Base-by-base conservation (phyloP, 306 rosid species). In the Begonia peltatifolia region DNA sequence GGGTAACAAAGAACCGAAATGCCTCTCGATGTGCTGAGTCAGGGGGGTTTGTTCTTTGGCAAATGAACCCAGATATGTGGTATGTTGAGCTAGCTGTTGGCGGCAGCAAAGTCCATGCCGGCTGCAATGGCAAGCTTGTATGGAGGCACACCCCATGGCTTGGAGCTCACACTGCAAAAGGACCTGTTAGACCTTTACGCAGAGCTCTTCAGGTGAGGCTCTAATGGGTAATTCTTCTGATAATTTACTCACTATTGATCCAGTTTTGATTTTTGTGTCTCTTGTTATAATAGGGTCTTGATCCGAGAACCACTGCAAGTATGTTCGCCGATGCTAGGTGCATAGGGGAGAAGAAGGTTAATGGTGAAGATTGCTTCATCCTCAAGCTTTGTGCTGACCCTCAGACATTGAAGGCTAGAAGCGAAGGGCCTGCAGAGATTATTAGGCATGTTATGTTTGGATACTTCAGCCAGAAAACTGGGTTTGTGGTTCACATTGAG, bases 141-240 rank as follows among this genome's bases (percentile, higher is more conserved):
- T 92, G 99, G 99, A 81, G 99, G 75, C 99, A 92, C 73, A 92
- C 99, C 1, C 96, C 96, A 1, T 92, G 96, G 96, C 87, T 83
- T 0, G 99, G 99, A 48, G 88, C 99, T 56, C 99, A 92, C 66
- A 71, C 99, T 13, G 99, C 99, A 0, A 92, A 86, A 61, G 99
- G 99, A 6, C 96, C 99, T 6, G 94, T 92, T 58, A 79, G 99
- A 56, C 94, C 99, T 44, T 63, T 92, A 67, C 96, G 99, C 3
- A 94, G 99, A 12, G 99, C 94, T 3, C 95, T 90, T 69, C 99
- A 90, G 95, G 97, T 84, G 42, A 54, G 53, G 15, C 49, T 52
- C 17, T 11, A n/a, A 12, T 2, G 6, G 5, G 18, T 36, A 8
- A 36, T 9, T 12, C 41, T 6, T 50, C 0, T 18, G 12, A 10